phyloP scores from a whole-genome alignment of 306 rosid species.

The Cucurbita ficifolia region DNA sequence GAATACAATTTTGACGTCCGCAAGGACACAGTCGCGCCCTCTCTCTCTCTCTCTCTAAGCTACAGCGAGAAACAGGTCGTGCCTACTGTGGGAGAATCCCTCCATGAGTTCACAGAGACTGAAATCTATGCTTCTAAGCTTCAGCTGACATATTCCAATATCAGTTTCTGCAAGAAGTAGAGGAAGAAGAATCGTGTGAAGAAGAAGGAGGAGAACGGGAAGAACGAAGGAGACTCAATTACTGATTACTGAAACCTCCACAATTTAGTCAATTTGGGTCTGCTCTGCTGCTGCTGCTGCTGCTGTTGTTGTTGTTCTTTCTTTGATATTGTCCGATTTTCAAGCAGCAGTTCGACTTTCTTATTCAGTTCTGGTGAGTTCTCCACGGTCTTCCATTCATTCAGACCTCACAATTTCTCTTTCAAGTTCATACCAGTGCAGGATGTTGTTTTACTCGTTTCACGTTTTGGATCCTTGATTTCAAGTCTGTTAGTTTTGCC shows the following conservation, averaged over 20 bases:
- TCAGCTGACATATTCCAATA: not conserved
- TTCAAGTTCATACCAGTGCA: not conserved
- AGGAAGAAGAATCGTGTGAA: not conserved
- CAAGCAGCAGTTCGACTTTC: not conserved
- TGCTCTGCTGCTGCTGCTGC: too few species aligned
- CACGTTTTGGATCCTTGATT: conserved; percentile 40
- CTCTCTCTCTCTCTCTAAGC: conserved; percentile 31
- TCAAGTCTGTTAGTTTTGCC: conserved; percentile 8
- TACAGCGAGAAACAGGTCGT: conserved; percentile 27
- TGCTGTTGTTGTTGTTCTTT: not conserved
- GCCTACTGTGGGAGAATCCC: conserved; percentile 17
- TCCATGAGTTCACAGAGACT: conserved; percentile 1
- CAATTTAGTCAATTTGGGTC: not conserved
- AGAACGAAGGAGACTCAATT: too few species aligned
- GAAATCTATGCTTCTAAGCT: conserved; percentile 41
- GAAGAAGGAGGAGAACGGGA: too few species aligned
- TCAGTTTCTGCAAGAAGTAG: not conserved
- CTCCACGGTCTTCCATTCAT: not conserved
- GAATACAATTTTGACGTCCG: conserved; percentile 95
- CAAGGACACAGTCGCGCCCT: conserved; percentile 30
- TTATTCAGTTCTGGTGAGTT: not conserved
- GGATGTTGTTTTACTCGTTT: not conserved
- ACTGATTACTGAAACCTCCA: not conserved
- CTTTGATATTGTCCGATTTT: not conserved
- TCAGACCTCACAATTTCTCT: not conserved